phyloP scores from a whole-genome alignment of 768 basidiomycete genomes.

The Termitomyces sp. region DNA sequence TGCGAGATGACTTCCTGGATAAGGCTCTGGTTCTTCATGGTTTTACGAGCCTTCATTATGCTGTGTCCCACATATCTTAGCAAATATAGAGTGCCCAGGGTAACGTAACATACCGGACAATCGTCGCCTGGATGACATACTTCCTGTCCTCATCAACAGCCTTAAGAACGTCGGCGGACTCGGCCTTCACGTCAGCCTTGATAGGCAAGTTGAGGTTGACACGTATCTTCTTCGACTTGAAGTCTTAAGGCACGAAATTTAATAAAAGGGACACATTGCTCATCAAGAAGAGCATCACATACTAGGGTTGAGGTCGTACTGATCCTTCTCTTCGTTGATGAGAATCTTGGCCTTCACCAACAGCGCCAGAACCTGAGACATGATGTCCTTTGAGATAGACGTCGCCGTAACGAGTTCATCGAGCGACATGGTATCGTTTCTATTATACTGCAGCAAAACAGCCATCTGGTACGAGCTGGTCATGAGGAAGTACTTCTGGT shows the following conservation, averaged over 20 bases:
- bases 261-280: neutral
- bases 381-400: conserved; percentile 71
- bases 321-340: conserved; percentile 82
- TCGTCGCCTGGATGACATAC: conserved; percentile 94
- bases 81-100: neutral
- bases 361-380: conserved; percentile 68
- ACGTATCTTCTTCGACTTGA: conserved; percentile 95
- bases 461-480: conserved; percentile 97
- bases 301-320: conserved; percentile 89
- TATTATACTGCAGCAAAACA: conserved; percentile 93
- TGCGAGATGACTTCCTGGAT: conserved; percentile 91
- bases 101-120: conserved; percentile 57
- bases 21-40: conserved; percentile 89
- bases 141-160: conserved; percentile 97
- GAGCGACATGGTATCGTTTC: conserved; percentile 80
- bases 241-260: conserved; percentile 43
- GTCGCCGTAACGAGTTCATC: conserved; percentile 81
- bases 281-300: conserved; percentile 11
- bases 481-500: conserved; percentile 96
- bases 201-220: conserved; percentile 91
- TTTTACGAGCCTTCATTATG: conserved; percentile 95
- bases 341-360: conserved; percentile 89
- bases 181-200: conserved; percentile 93
- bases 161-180: conserved; percentile 87
- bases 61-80: conserved; percentile 29